A percentile compares a stretch with the other conserved stretches of the same genome.
These are phyloP conservation scores for Paecilomyces sp. DNA, from an alignment of 2,329 filamentous ascomycete genomes.

Conservation along the genomic window DNA sequence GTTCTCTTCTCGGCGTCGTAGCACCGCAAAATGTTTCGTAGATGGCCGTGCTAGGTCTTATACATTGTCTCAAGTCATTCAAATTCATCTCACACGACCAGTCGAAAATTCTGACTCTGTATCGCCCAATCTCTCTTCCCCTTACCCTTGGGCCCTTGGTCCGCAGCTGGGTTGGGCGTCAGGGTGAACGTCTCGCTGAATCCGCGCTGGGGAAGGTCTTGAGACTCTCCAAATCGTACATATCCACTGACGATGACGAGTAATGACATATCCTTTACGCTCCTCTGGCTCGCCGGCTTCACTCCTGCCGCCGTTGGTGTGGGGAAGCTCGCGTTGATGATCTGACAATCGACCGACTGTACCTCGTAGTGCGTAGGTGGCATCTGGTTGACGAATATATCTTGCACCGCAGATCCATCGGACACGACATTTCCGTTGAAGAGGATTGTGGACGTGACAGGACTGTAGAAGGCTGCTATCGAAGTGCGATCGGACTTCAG, in stretches of 20 bases:
- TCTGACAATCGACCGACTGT: constrained; percentile 68
- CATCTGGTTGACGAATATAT: constrained; percentile 61
- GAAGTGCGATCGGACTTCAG: constrained; percentile 53
- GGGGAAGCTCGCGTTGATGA: constrained; percentile 64
- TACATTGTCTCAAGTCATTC: not conserved
- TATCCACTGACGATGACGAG: constrained; percentile 66
- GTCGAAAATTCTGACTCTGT: constrained; percentile 64
- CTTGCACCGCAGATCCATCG: constrained; percentile 58
- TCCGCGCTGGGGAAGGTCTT: constrained; percentile 56
- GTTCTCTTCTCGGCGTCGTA: not conserved
- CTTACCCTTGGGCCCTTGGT: constrained; percentile 51
- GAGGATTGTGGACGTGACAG: constrained; percentile 58
- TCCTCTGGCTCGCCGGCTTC: constrained; percentile 34
- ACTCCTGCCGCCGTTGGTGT: constrained; percentile 39
- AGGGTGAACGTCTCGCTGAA: constrained; percentile 79
- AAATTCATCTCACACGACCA: constrained; percentile 34
- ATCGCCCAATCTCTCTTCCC: constrained; percentile 57
- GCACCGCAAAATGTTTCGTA: not conserved
- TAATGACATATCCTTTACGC: constrained; percentile 58
- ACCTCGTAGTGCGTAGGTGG: constrained; percentile 61
- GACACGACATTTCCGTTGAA: constrained; percentile 68
- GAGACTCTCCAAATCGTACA: constrained; percentile 58
- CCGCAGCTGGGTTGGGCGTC: constrained; percentile 58
- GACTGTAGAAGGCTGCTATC: constrained; percentile 64
- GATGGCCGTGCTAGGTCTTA: not conserved